Conservation (phyloP, 169 alveolate species). For the Plasmodium berghei region DNA sequence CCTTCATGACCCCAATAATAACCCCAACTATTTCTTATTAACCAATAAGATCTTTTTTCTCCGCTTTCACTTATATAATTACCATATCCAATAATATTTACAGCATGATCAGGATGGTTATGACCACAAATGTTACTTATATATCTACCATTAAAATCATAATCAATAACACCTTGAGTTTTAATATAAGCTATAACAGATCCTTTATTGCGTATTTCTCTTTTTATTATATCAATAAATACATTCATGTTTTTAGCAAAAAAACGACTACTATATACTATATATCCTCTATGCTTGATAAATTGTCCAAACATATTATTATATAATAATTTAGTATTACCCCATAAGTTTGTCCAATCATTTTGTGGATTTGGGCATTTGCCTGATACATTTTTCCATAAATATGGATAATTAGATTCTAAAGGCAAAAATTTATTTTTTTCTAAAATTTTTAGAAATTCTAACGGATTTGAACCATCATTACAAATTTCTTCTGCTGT, state of each 20-base stretch:
- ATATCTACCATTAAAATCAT: constrained; percentile 73
- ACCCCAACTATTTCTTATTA: constrained; percentile 74
- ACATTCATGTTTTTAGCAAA: constrained; percentile 26
- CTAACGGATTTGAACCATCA: constrained; percentile 36
- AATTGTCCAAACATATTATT: neutral
- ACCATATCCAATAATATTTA: constrained; percentile 78
- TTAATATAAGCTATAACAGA: constrained; percentile 76
- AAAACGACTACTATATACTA: neutral
- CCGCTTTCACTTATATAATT: constrained; percentile 35
- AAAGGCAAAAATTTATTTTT: constrained; percentile 43
- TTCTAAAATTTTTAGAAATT: constrained; percentile 40
- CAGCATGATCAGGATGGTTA: constrained; percentile 68
- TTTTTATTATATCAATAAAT: constrained; percentile 68
- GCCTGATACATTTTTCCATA: constrained; percentile 1
- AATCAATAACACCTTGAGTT: constrained; percentile 53
- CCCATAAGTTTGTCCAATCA: constrained; percentile 38
- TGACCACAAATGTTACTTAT: constrained; percentile 72
- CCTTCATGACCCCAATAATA: constrained; percentile 78
- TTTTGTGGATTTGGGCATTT: constrained; percentile 19
- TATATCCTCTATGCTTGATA: neutral
- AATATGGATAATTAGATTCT: constrained; percentile 57
- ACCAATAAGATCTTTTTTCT: constrained; percentile 66
- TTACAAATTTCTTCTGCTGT: neutral
- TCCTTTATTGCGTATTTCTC: constrained; percentile 75
- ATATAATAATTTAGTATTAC: constrained; percentile 13